Evolutionary conservation across 345 rosid species (phyloP), one percentile per base, ranked within the genome.

Genomic region (Mallotus nudiflorus): DNA sequence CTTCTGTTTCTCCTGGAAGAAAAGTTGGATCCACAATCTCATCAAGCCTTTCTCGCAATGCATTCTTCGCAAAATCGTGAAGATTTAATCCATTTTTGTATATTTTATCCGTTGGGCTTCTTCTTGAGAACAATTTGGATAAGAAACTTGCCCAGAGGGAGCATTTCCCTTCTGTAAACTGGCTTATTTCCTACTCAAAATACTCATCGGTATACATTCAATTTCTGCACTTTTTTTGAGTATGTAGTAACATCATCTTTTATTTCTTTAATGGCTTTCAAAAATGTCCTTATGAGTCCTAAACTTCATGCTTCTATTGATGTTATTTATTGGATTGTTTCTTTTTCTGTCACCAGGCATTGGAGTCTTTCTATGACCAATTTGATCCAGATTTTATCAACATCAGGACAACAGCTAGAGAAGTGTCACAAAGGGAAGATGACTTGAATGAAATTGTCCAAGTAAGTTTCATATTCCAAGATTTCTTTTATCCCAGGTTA

Each of bases 41-140:
- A n/a, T n/a, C n/a, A n/a, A n/a, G n/a, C n/a, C n/a, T n/a, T n/a
- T n/a, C n/a, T n/a, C n/a, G n/a, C n/a, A n/a, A n/a, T n/a, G n/a
- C n/a, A n/a, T n/a, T n/a, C n/a, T n/a, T n/a, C n/a, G n/a, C n/a
- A n/a, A n/a, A n/a, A n/a, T n/a, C n/a, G n/a, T n/a, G n/a, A n/a
- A n/a, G n/a, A n/a, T n/a, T n/a, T n/a, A n/a, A n/a, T n/a, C n/a
- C n/a, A n/a, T n/a, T n/a, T n/a, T n/a, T n/a, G n/a, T n/a, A n/a
- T n/a, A n/a, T n/a, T n/a, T n/a, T n/a, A n/a, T n/a, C n/a, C n/a
- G n/a, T n/a, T n/a, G n/a, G n/a, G n/a, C n/a, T n/a, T 96, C 73
- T 96, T 96, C 85, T 96, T 98, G 99, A 98, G 99, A n/a, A n/a
- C n/a, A n/a, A n/a, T 81, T 85, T 96, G 79, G 99, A 96, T 83